phyloP scores from a whole-genome alignment of 257 asterid species.

The Voacanga thouarsii region DNA sequence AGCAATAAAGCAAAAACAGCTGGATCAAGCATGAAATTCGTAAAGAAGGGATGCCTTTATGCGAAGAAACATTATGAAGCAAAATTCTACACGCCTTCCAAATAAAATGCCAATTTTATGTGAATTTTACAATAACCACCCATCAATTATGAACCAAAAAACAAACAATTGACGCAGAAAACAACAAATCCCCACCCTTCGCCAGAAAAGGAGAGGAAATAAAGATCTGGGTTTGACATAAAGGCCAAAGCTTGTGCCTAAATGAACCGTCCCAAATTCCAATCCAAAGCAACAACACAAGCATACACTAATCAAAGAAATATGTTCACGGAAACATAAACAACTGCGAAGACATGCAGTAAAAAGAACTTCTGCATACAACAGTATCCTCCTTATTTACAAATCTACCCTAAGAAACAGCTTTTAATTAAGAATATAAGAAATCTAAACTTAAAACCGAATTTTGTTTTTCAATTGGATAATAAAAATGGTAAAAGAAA shows the following conservation, averaged over 20 bases:
- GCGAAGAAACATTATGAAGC: not conserved
- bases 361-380: not conserved
- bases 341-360: not conserved
- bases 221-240: constrained; percentile 1
- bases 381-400: not conserved
- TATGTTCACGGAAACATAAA: not conserved
- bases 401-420: constrained; percentile 12
- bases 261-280: not conserved
- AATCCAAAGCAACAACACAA: not conserved
- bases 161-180: not conserved
- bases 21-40: constrained; percentile 3
- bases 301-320: not conserved
- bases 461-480: not conserved
- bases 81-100: not conserved
- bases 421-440: not conserved
- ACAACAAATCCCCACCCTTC: not conserved
- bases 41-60: not conserved
- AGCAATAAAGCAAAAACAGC: not conserved
- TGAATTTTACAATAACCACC: not conserved
- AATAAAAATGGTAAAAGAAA: not conserved
- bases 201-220: not conserved
- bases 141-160: not conserved
- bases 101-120: not conserved
- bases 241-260: not conserved
- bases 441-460: constrained; percentile 9